Evolutionary conservation across 2,329 filamentous ascomycete genomes (phyloP).

Genomic region (Corynespora cassiicola): DNA sequence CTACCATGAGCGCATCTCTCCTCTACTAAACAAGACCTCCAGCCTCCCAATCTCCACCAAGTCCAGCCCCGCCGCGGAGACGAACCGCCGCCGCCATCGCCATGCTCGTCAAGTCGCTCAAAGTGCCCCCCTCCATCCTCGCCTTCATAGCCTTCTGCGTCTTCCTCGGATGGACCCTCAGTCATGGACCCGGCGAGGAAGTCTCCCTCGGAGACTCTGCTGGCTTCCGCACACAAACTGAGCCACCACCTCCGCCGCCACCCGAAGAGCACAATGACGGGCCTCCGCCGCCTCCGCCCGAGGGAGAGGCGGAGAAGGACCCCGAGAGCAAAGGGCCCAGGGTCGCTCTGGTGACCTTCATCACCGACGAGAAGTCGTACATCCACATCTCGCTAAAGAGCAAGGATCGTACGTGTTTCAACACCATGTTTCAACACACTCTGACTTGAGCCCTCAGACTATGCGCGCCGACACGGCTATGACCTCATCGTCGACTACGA

Average conservation of each 20-base stretch:
- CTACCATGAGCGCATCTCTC: too few relatives aligned
- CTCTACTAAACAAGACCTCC: too few relatives aligned
- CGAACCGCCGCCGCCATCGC: constrained; percentile 4
- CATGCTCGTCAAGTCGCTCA: constrained; percentile 37
- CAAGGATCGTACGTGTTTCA: constrained; percentile 39
- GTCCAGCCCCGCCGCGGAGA: background rate
- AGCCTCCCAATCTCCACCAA: too few relatives aligned
- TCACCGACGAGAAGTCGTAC: constrained; percentile 45
- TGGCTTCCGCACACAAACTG: constrained; percentile 3
- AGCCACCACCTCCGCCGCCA: constrained; percentile 11
- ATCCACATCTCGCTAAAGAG: constrained; percentile 44
- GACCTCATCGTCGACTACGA: constrained; percentile 50
- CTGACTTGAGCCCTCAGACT: constrained; percentile 31
- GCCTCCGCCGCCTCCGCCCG: background rate
- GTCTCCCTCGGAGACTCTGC: constrained; percentile 19
- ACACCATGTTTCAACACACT: background rate
- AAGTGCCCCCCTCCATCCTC: constrained; percentile 26
- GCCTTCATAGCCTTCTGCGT: constrained; percentile 35
- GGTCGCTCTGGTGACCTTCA: constrained; percentile 45
- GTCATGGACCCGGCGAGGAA: constrained; percentile 23
- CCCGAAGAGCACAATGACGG: constrained; percentile 6
- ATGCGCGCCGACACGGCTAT: constrained; percentile 48
- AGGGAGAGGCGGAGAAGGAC: too few relatives aligned
- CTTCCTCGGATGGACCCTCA: constrained; percentile 39
- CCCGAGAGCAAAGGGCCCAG: constrained; percentile 23